Evolutionary conservation across 352 stramenopile species (phyloP).

Genomic region (Pythium graminicola): DNA sequence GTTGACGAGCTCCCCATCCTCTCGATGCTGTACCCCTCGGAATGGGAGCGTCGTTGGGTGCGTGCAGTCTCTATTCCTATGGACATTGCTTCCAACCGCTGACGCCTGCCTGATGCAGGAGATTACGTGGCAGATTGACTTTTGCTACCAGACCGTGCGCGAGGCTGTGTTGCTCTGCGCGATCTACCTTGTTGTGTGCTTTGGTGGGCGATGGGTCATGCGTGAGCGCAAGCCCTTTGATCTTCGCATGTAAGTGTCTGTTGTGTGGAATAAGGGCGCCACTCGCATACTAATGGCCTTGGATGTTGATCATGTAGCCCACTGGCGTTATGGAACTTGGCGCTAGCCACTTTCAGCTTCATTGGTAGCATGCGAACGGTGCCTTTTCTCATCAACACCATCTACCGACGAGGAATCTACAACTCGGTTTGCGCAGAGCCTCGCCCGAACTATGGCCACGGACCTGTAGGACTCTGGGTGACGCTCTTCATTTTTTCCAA

Average conservation of each 20-base stretch:
- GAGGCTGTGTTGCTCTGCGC: constrained; percentile 55
- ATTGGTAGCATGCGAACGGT: constrained; percentile 68
- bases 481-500: constrained; percentile 88
- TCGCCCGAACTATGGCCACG: constrained; percentile 58
- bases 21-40: constrained; percentile 47
- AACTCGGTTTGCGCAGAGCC: constrained; percentile 74
- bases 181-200: constrained; percentile 71
- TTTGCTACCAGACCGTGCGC: constrained; percentile 58
- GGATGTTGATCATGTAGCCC: constrained; percentile 24
- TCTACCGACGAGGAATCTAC: constrained; percentile 73
- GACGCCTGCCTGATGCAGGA: constrained; percentile 20
- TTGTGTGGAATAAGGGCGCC: too few species aligned
- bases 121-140: constrained; percentile 59
- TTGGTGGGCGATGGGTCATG: constrained; percentile 72
- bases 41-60: constrained; percentile 74
- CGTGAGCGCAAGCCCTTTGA: constrained; percentile 71
- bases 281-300: too few species aligned
- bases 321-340: constrained; percentile 77
- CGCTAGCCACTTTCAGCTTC: constrained; percentile 68
- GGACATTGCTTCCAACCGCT: too few species aligned
- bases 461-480: constrained; percentile 66
- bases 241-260: constrained; percentile 58
- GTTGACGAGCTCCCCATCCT: constrained; percentile 48
- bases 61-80: constrained; percentile 12
- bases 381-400: constrained; percentile 78